Conservation (phyloP, 2,329 filamentous ascomycete genomes). For the Knufia fluminis region DNA sequence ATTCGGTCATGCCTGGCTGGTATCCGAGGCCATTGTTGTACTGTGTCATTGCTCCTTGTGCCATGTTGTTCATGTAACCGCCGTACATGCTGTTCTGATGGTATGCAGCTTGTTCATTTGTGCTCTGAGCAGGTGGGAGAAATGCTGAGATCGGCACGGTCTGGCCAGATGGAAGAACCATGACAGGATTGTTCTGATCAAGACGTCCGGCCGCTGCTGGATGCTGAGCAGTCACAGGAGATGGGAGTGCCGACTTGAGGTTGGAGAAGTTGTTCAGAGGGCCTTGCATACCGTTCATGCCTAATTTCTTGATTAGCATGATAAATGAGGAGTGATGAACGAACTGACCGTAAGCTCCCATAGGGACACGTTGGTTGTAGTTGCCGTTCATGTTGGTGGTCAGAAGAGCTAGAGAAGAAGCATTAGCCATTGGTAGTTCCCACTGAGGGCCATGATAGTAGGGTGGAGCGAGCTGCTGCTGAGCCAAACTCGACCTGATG, state of each 20-base stretch:
- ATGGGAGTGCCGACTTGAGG: slow-evolving; percentile 20
- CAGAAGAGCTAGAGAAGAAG: slow-evolving; percentile 14
- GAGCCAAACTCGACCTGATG: background rate
- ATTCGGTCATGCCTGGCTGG: slow-evolving; percentile 29
- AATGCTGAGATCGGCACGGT: slow-evolving; percentile 20
- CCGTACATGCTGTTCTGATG: slow-evolving; percentile 29
- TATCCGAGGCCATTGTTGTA: slow-evolving; percentile 32
- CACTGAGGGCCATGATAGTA: background rate
- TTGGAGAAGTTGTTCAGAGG: slow-evolving; percentile 20
- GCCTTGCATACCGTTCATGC: slow-evolving; percentile 10
- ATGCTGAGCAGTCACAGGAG: slow-evolving; percentile 13
- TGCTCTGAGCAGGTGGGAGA: slow-evolving; percentile 17
- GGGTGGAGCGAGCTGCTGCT: background rate
- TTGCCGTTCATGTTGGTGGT: slow-evolving; percentile 14
- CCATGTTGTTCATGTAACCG: slow-evolving; percentile 28
- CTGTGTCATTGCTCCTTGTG: slow-evolving; percentile 26
- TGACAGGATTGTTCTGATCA: slow-evolving; percentile 20
- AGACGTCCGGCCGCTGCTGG: slow-evolving; percentile 14
- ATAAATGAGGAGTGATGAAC: background rate
- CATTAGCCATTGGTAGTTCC: background rate
- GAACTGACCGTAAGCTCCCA: background rate
- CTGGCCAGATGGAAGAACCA: slow-evolving; percentile 22
- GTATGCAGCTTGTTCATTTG: slow-evolving; percentile 23
- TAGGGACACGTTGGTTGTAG: slow-evolving; percentile 10
- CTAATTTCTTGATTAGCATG: background rate